Conservation (phyloP, 352 stramenopile genomes). For the Phytophthora kernoviae region DNA sequence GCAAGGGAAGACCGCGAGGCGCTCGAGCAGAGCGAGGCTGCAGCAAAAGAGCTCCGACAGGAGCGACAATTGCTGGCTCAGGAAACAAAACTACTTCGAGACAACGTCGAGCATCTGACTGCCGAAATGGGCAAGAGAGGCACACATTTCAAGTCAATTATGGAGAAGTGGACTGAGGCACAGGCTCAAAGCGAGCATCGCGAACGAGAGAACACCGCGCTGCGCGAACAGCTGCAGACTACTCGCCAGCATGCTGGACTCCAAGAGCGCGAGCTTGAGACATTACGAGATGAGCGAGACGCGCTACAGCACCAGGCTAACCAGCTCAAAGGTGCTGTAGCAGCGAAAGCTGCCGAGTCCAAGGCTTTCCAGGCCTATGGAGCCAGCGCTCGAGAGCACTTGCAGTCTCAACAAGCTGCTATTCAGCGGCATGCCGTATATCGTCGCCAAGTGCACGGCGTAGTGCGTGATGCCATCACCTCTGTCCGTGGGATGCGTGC, state of each 20-base stretch:
- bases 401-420: constrained; percentile 58
- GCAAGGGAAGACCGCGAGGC: constrained; percentile 44
- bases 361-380: constrained; percentile 78
- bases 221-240: constrained; percentile 61
- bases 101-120: constrained; percentile 57
- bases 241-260: constrained; percentile 42
- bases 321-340: constrained; percentile 73
- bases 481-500: constrained; percentile 41
- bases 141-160: constrained; percentile 62
- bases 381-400: constrained; percentile 59
- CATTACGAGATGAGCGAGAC: constrained; percentile 61
- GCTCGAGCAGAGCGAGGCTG: constrained; percentile 47
- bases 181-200: constrained; percentile 65
- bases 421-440: constrained; percentile 63
- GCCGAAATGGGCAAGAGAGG: constrained; percentile 62
- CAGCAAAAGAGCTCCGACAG: constrained; percentile 46
- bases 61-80: constrained; percentile 55
- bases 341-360: constrained; percentile 70
- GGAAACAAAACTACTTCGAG: constrained; percentile 57
- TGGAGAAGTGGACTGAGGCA: constrained; percentile 77
- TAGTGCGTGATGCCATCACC: constrained; percentile 49
- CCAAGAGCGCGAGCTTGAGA: constrained; percentile 44
- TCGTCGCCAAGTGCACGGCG: constrained; percentile 50
- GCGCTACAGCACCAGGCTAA: constrained; percentile 69
- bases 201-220: constrained; percentile 54